phyloP scores from a whole-genome alignment of 2,329 filamentous ascomycete genomes.

The Aspergillus uvarum region DNA sequence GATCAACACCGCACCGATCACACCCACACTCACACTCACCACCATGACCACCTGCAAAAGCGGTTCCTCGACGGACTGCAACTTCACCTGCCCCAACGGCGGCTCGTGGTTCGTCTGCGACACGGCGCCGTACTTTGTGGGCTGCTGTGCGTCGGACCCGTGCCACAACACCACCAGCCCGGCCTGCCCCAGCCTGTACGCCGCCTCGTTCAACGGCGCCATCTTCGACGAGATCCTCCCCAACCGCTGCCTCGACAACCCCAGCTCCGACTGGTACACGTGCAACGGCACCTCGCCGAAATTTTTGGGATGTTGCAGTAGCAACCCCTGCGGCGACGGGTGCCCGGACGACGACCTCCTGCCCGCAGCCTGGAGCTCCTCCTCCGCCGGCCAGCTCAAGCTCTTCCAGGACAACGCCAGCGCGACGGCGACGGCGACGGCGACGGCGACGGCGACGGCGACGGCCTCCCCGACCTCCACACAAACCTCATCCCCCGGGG shows the following conservation, averaged over 20 bases:
- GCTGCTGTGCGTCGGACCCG: constrained; percentile 27
- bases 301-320: constrained; percentile 11
- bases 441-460: background rate
- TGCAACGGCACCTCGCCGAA: constrained; percentile 6
- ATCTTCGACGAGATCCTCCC: constrained; percentile 7
- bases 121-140: constrained; percentile 24
- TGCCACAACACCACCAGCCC: constrained; percentile 39
- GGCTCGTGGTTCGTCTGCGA: constrained; percentile 25
- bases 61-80: constrained; percentile 5
- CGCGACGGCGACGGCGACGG: background rate
- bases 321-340: background rate
- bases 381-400: background rate
- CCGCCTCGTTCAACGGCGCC: constrained; percentile 27
- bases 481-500: background rate
- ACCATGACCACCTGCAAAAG: constrained; percentile 2
- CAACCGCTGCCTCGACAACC: constrained; percentile 3
- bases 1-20: too few species aligned
- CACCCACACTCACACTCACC: too few species aligned
- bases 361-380: constrained; percentile 4
- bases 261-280: constrained; percentile 5
- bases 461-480: background rate
- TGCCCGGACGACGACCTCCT: background rate
- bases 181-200: constrained; percentile 48
- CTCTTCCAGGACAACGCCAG: constrained; percentile 7
- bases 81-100: constrained; percentile 24